phyloP scores from a whole-genome alignment of 176 grass and related monocot species.

The Ensete glaucum region DNA sequence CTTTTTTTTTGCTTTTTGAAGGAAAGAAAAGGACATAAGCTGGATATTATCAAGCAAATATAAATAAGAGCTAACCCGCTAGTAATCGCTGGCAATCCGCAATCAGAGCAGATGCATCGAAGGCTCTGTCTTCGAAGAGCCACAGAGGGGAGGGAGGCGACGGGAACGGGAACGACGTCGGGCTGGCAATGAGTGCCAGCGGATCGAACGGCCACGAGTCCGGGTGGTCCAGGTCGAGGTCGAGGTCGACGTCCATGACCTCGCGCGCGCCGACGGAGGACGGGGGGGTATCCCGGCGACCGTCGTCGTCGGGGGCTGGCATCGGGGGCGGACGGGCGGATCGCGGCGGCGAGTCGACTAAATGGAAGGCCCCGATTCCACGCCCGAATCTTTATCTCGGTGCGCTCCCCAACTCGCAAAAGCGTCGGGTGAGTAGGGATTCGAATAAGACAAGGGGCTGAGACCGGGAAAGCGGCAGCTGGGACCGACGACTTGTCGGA shows the following conservation, averaged over 20 bases:
- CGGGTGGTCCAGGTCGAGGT: background rate
- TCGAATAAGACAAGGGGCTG: background rate
- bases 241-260: slow-evolving; percentile 40
- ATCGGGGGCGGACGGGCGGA: background rate
- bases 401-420: background rate
- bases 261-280: slow-evolving; percentile 8
- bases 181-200: slow-evolving; percentile 35
- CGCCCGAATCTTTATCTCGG: background rate
- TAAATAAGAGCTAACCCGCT: slow-evolving; percentile 21
- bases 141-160: slow-evolving; percentile 24
- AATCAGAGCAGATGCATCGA: slow-evolving; percentile 5
- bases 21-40: too few relatives aligned
- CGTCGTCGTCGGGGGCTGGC: background rate
- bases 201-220: slow-evolving; percentile 63
- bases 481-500: background rate
- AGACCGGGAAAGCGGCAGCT: background rate
- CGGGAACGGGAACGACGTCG: slow-evolving; percentile 35
- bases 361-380: background rate
- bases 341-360: background rate
- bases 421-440: background rate
- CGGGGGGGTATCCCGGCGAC: background rate
- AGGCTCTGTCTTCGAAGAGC: slow-evolving; percentile 4
- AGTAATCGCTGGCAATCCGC: slow-evolving; percentile 11
- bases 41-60: background rate
- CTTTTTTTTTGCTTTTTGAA: too few relatives aligned